These are phyloP conservation scores for Lachancea quebecensis DNA, from an alignment of 805 yeast genomes.

Conservation along the genomic window DNA sequence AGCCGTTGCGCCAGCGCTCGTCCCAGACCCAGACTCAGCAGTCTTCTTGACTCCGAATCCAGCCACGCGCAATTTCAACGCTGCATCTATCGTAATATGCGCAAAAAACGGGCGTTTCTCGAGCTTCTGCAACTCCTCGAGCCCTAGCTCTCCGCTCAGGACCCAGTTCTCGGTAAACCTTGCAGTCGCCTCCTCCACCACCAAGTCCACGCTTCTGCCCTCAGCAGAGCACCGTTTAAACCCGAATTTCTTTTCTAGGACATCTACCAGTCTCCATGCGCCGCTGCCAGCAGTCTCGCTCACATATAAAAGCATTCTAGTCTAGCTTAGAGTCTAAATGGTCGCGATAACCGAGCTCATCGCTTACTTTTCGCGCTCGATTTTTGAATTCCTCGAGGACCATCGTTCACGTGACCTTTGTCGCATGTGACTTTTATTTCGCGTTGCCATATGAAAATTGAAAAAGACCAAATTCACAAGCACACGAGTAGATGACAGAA, in stretches of 20 bases:
- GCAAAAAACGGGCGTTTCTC: constrained; percentile 76
- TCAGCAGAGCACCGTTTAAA: background rate
- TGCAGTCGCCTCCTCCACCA: constrained; percentile 45
- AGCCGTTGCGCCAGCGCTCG: no score
- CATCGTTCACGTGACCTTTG: background rate
- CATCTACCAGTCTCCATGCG: background rate
- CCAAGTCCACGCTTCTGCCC: background rate
- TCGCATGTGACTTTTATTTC: background rate
- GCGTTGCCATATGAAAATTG: no score
- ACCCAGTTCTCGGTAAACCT: constrained; percentile 64
- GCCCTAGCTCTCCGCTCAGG: constrained; percentile 41
- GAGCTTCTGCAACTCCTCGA: constrained; percentile 39
- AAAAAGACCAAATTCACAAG: no score
- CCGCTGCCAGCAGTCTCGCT: constrained; percentile 6
- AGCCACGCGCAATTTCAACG: constrained; percentile 40
- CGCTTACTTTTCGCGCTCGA: background rate
- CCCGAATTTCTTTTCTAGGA: background rate
- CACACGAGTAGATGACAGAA: no score
- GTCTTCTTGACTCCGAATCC: background rate
- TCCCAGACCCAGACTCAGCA: no score
- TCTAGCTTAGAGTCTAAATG: background rate
- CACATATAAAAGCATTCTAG: constrained; percentile 4
- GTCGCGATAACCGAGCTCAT: constrained; percentile 1
- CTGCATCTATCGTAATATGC: constrained; percentile 73
- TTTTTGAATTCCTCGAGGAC: background rate